Evolutionary conservation across 2,329 filamentous ascomycete genomes (phyloP).

Genomic region (Plectosphaerella cucumerina): DNA sequence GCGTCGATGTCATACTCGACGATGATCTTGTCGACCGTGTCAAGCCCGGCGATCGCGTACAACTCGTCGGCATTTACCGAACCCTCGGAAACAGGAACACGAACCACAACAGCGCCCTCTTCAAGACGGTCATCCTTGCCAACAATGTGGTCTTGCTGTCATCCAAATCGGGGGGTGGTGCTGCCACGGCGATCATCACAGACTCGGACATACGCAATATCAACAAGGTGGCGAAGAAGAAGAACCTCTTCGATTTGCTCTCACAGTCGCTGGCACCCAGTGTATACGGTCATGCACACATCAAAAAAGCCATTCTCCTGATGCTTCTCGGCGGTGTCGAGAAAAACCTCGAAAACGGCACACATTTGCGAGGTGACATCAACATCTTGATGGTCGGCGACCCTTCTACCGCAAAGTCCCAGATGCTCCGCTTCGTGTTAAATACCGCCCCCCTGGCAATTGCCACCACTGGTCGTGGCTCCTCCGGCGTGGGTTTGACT

Average conservation of each 20-base stretch:
- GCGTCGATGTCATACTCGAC: constrained; percentile 94
- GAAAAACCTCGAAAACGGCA: constrained; percentile 97
- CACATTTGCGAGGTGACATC: constrained; percentile 95
- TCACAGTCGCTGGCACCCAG: constrained; percentile 93
- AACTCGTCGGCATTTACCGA: constrained; percentile 93
- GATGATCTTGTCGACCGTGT: constrained; percentile 93
- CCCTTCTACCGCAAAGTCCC: constrained; percentile 97
- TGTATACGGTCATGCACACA: constrained; percentile 94
- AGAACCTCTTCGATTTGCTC: constrained; percentile 85
- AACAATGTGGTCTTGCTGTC: constrained; percentile 95
- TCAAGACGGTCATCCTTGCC: constrained; percentile 88
- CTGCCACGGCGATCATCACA: constrained; percentile 87
- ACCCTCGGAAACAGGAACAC: constrained; percentile 94
- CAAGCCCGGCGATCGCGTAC: constrained; percentile 93
- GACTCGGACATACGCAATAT: constrained; percentile 98
- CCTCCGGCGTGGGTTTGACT: constrained; percentile 95
- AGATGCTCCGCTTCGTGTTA: constrained; percentile 90
- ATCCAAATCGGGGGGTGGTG: constrained; percentile 91
- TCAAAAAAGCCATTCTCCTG: constrained; percentile 94
- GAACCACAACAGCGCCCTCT: constrained; percentile 83
- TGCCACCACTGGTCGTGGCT: constrained; percentile 93
- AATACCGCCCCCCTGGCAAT: constrained; percentile 97
- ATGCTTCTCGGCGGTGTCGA: constrained; percentile 96
- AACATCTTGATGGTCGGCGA: constrained; percentile 99
- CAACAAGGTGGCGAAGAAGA: constrained; percentile 95